Percentiles rank a stretch among this genome's conserved stretches.
Evolutionary conservation across 2,329 filamentous ascomycete genomes (phyloP).

Genomic region (Parastagonospora nodorum): DNA sequence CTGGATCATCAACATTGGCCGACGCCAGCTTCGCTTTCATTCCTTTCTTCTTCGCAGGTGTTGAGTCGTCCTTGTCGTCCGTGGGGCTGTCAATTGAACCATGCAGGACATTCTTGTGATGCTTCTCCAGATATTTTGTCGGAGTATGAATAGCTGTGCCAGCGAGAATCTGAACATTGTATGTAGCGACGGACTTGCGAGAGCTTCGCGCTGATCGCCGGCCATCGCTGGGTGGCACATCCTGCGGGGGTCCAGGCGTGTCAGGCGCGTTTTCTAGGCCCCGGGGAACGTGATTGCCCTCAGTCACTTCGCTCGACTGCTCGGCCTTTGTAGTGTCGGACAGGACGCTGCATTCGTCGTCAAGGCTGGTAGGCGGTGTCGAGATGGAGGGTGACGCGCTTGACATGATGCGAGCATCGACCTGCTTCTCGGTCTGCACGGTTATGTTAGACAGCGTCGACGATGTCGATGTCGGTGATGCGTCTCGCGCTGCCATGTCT

Average conservation of each 20-base stretch:
- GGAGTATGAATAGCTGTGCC: conserved; percentile 66
- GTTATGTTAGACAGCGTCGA: conserved; percentile 51
- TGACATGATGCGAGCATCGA: conserved; percentile 47
- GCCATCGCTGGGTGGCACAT: conserved; percentile 26
- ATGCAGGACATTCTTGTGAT: conserved; percentile 44
- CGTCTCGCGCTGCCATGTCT: conserved; percentile 39
- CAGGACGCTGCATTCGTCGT: conserved; percentile 64
- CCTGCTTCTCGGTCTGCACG: conserved; percentile 37
- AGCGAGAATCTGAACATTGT: conserved; percentile 68
- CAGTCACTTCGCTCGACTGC: conserved; percentile 26
- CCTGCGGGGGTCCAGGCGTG: conserved; percentile 22
- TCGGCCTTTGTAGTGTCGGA: conserved; percentile 45
- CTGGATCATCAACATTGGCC: conserved; percentile 26
- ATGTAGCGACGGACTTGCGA: conserved; percentile 64
- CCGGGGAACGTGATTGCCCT: conserved; percentile 18
- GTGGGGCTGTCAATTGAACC: conserved; percentile 26
- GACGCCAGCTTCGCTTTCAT: conserved; percentile 14
- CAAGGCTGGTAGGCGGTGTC: conserved; percentile 70
- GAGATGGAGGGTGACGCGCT: conserved; percentile 62
- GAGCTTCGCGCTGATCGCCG: conserved; percentile 54
- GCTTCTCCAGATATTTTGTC: conserved; percentile 48
- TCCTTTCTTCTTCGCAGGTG: conserved; percentile 26
- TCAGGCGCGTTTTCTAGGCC: conserved; percentile 21
- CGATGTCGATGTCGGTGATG: conserved; percentile 48
- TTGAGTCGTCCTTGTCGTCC: conserved; percentile 14